Evolutionary conservation across 129 eudicot species (phyloP).

Genomic region (Sambucus nigra): DNA sequence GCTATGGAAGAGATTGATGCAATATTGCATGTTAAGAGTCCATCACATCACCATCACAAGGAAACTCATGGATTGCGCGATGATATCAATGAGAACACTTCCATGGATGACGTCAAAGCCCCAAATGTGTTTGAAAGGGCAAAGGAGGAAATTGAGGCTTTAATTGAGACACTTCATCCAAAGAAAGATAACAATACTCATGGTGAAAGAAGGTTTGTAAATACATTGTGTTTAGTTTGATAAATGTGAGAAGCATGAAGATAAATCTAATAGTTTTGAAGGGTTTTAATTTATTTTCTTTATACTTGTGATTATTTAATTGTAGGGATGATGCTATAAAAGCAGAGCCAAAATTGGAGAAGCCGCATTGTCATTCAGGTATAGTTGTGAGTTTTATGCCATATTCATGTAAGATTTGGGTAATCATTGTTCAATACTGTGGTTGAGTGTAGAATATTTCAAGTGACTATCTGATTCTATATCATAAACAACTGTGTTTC

Average conservation of each 20-base stretch:
- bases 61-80: constrained; percentile 63
- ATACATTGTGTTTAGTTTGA: not conserved
- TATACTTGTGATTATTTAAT: not conserved
- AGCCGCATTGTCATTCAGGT: constrained; percentile 30
- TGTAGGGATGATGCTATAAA: constrained; percentile 28
- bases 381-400: too few relatives aligned
- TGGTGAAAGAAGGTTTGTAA: constrained; percentile 1
- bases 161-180: constrained; percentile 42
- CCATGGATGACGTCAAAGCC: constrained; percentile 47
- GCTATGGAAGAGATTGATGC: constrained; percentile 23
- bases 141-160: constrained; percentile 78
- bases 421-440: too few relatives aligned
- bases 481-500: not conserved
- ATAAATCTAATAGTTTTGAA: not conserved
- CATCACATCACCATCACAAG: constrained; percentile 28
- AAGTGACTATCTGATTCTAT: not conserved
- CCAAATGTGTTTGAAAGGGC: constrained; percentile 69
- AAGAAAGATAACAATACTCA: constrained; percentile 29
- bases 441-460: too few relatives aligned
- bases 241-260: too few relatives aligned
- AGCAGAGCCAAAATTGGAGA: constrained; percentile 20
- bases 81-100: constrained; percentile 49
- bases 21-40: constrained; percentile 10
- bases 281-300: not conserved
- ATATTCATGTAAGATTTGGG: too few relatives aligned